phyloP scores from a whole-genome alignment of 2,329 filamentous ascomycete species.

The Dothideomycetes sp. region DNA sequence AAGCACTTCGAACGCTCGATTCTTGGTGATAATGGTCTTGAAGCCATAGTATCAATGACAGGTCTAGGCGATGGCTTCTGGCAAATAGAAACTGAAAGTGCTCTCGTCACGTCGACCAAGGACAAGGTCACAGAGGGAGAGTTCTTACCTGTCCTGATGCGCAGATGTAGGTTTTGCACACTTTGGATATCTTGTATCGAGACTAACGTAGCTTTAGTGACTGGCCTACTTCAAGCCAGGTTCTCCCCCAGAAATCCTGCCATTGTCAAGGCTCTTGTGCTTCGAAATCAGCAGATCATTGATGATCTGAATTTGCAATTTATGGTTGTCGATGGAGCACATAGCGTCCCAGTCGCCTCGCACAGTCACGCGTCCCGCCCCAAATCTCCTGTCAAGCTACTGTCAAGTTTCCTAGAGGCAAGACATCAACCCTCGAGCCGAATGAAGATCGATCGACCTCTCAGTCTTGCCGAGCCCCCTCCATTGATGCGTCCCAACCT shows the following conservation, averaged over 20 bases:
- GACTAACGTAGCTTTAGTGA: constrained; percentile 44
- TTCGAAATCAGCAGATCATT: constrained; percentile 67
- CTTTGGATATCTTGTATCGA: neutral
- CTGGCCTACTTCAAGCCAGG: constrained; percentile 60
- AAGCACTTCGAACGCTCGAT: constrained; percentile 21
- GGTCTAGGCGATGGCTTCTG: constrained; percentile 43
- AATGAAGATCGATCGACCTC: constrained; percentile 9
- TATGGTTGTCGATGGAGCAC: constrained; percentile 28
- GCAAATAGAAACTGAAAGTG: constrained; percentile 48
- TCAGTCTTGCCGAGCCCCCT: constrained; percentile 14
- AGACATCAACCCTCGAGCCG: constrained; percentile 15
- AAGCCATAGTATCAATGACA: constrained; percentile 57
- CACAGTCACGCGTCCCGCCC: constrained; percentile 35
- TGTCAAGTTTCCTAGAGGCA: constrained; percentile 64
- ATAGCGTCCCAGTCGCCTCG: constrained; percentile 17
- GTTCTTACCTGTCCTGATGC: constrained; percentile 63
- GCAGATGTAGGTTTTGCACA: constrained; percentile 47
- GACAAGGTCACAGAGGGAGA: constrained; percentile 65
- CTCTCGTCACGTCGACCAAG: constrained; percentile 59
- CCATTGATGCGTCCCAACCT: constrained; percentile 22
- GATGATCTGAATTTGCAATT: constrained; percentile 44
- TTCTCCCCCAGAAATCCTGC: constrained; percentile 55
- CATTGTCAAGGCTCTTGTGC: constrained; percentile 58
- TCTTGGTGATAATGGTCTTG: constrained; percentile 45
- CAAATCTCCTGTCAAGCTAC: constrained; percentile 80